These are phyloP conservation scores for Spongispora temasekensis DNA, from an alignment of 1,284 basidiomycete species.

Conservation along the genomic window DNA sequence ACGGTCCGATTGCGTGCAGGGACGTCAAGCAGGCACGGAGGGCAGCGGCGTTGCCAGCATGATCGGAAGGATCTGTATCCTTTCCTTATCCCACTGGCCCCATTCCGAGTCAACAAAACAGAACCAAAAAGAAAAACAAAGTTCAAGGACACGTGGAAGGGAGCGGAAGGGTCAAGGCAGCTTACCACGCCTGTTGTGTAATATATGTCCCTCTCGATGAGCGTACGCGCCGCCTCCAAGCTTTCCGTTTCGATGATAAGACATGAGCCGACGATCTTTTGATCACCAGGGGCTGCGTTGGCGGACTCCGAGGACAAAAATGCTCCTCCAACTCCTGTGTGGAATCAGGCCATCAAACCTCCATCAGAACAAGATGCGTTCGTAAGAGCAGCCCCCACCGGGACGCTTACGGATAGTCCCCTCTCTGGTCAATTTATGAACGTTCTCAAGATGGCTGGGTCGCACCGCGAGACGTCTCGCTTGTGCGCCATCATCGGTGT, in stretches of 20 bases:
- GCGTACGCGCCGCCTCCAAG: constrained; percentile 45
- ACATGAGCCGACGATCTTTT: constrained; percentile 51
- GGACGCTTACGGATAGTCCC: constrained; percentile 40
- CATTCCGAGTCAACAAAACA: neutral
- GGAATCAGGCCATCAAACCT: neutral
- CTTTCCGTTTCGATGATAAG: constrained; percentile 51
- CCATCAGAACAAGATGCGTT: constrained; percentile 10
- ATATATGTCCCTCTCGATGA: constrained; percentile 55
- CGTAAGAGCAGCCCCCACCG: neutral
- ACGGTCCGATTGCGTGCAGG: too few species aligned
- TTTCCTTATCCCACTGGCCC: constrained; percentile 42
- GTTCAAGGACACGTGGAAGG: neutral
- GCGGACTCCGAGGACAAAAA: constrained; percentile 44
- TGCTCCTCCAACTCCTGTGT: constrained; percentile 48
- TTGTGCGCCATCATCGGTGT: constrained; percentile 46
- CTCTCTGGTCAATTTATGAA: constrained; percentile 34
- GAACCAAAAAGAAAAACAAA: constrained; percentile 5
- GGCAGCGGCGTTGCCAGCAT: constrained; percentile 14
- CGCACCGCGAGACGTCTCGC: constrained; percentile 49
- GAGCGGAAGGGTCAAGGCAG: constrained; percentile 15
- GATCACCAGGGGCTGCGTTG: constrained; percentile 33
- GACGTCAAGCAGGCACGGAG: constrained; percentile 1
- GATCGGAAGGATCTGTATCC: constrained; percentile 44
- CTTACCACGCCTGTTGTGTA: constrained; percentile 58
- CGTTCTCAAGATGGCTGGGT: constrained; percentile 43